These are phyloP conservation scores for Phytopythium litorale DNA, from an alignment of 352 stramenopile species.

Conservation along the genomic window DNA sequence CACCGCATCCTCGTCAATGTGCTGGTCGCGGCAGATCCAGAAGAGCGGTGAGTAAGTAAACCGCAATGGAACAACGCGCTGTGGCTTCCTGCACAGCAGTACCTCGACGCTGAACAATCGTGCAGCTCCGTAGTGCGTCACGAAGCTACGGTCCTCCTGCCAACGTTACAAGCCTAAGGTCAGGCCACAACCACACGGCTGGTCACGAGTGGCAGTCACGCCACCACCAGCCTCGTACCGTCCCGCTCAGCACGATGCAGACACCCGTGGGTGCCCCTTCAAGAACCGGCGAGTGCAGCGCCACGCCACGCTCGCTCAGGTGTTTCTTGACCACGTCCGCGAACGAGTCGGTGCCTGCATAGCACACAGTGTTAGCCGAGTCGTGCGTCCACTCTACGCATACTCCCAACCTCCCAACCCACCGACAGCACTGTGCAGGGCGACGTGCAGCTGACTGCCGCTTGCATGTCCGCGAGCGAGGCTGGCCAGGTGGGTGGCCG, in stretches of 20 bases:
- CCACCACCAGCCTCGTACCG: constrained; percentile 14
- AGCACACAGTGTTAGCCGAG: neutral
- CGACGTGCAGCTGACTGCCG: constrained; percentile 31
- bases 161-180: neutral
- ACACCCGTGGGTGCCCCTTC: constrained; percentile 50
- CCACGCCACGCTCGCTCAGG: constrained; percentile 29
- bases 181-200: neutral
- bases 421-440: constrained; percentile 62
- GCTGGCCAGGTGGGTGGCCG: constrained; percentile 70
- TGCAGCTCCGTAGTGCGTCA: constrained; percentile 76
- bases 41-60: neutral
- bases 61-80: no score
- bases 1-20: constrained; percentile 59
- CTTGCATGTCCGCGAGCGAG: constrained; percentile 24
- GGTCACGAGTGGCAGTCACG: no score
- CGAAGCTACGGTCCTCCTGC: constrained; percentile 74
- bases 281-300: constrained; percentile 40
- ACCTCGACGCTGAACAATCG: constrained; percentile 62
- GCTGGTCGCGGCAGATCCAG: constrained; percentile 13
- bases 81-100: neutral
- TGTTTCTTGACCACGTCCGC: constrained; percentile 43
- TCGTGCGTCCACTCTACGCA: no score
- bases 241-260: constrained; percentile 75
- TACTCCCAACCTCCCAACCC: neutral
- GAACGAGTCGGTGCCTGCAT: constrained; percentile 40